A percentile compares a stretch with the other conserved stretches of the same genome.
These are phyloP conservation scores for Tinospora cordifolia DNA, from an alignment of 164 flowering plant genomes.

Conservation along the genomic window DNA sequence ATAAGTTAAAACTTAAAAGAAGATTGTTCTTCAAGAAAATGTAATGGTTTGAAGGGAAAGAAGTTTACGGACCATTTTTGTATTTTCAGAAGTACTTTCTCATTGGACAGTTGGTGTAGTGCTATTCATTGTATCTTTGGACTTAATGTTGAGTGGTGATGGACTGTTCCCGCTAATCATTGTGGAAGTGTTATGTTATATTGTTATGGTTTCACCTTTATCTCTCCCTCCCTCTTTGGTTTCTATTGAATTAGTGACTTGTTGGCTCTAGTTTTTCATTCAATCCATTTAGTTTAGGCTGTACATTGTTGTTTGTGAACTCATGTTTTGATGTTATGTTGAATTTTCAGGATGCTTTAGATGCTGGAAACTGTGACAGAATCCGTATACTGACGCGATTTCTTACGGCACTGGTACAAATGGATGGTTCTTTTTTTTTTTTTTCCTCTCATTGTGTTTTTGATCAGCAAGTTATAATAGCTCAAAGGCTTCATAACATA, in stretches of 20 bases:
- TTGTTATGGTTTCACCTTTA: no score
- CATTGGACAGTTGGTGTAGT: no score
- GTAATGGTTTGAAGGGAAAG: neutral
- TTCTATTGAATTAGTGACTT: neutral
- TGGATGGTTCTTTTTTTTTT: neutral
- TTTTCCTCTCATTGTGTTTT: neutral
- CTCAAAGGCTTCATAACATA: neutral
- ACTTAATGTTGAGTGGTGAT: neutral
- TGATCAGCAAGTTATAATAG: neutral
- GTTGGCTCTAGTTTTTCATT: neutral
- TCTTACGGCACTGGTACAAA: slow-evolving; percentile 66
- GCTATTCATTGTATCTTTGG: no score
- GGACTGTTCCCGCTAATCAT: neutral
- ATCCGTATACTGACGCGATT: slow-evolving; percentile 84
- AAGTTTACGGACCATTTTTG: neutral
- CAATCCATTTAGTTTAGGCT: neutral
- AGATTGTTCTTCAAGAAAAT: neutral
- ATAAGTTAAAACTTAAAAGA: no score
- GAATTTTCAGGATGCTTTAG: slow-evolving; percentile 63
- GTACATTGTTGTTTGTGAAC: neutral
- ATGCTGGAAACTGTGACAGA: slow-evolving; percentile 54
- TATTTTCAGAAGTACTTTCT: no score
- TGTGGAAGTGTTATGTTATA: neutral
- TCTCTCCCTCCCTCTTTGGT: neutral
- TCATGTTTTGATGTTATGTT: slow-evolving; percentile 1